A percentile compares a stretch with the other conserved stretches of the same genome.
phyloP scores from a whole-genome alignment of 2,329 filamentous ascomycete species.

The Coniochaeta sp. region DNA sequence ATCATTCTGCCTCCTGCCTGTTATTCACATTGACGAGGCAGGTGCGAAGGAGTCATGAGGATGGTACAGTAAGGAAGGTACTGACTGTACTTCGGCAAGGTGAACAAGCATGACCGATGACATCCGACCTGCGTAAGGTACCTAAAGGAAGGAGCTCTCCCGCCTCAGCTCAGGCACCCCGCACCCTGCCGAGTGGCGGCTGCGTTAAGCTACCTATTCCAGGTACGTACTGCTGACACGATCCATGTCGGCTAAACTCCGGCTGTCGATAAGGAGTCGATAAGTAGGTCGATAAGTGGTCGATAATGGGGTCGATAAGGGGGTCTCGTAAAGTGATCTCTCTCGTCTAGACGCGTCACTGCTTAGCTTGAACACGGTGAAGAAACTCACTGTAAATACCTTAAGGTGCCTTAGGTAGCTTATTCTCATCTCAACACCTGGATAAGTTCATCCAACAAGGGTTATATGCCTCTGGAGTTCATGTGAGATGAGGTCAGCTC shows the following conservation, averaged over 20 bases:
- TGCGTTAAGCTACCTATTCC: no score
- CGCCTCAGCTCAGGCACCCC: constrained; percentile 13
- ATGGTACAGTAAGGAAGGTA: no score
- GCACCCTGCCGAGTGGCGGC: neutral
- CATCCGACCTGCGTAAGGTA: neutral
- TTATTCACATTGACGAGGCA: neutral
- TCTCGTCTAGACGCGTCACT: constrained; percentile 11
- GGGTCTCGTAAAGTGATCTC: neutral
- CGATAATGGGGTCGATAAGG: no score
- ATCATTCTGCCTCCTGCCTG: neutral
- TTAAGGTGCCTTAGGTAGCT: no score
- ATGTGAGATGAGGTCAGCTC: neutral
- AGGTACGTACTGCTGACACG: neutral
- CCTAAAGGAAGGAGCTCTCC: constrained; percentile 4
- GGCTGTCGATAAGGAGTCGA: neutral
- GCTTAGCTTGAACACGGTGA: neutral
- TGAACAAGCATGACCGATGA: constrained; percentile 8
- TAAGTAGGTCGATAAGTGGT: neutral
- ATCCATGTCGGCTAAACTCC: neutral
- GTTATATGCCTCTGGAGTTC: neutral
- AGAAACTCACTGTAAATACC: neutral
- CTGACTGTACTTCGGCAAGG: neutral
- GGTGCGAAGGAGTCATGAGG: neutral
- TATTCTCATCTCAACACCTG: no score
- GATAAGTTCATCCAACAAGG: no score